Evolutionary conservation across 352 stramenopile genomes (phyloP).

Genomic region (Pythium angustatum): DNA sequence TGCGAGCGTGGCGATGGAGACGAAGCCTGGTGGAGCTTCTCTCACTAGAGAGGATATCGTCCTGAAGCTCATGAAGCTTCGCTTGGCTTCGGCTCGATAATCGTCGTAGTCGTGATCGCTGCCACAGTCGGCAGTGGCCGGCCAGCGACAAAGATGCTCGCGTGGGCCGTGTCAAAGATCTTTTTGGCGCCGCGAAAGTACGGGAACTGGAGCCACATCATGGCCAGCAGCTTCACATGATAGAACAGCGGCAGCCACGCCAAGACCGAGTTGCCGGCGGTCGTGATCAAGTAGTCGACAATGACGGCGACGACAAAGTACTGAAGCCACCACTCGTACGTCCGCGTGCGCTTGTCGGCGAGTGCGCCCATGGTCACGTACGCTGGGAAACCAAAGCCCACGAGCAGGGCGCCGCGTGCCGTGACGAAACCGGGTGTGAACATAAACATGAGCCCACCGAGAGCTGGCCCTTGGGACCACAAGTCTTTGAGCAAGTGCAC

Average conservation of each 20-base stretch:
- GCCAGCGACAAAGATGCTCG: slow-evolving; percentile 66
- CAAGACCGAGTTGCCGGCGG: slow-evolving; percentile 52
- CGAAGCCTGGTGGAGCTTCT: too few relatives aligned
- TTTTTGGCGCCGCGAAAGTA: slow-evolving; percentile 86
- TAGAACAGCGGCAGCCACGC: slow-evolving; percentile 87
- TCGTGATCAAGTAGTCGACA: slow-evolving; percentile 68
- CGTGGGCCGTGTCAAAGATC: slow-evolving; percentile 78
- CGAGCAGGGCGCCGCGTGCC: slow-evolving; percentile 61
- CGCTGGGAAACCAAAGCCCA: slow-evolving; percentile 84
- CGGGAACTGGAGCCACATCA: slow-evolving; percentile 90
- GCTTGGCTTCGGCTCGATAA: neutral
- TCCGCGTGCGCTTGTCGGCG: slow-evolving; percentile 67
- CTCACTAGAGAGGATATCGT: too few relatives aligned
- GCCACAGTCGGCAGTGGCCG: neutral
- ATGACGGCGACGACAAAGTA: slow-evolving; percentile 80
- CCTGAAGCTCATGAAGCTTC: slow-evolving; percentile 1
- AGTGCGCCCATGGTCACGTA: slow-evolving; percentile 81
- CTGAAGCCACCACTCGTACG: slow-evolving; percentile 87
- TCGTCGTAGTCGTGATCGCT: neutral
- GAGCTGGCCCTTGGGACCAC: slow-evolving; percentile 76
- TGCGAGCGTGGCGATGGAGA: neutral
- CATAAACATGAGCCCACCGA: slow-evolving; percentile 79
- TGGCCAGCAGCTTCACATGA: slow-evolving; percentile 77
- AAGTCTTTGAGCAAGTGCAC: slow-evolving; percentile 74
- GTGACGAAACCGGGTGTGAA: slow-evolving; percentile 86